Evolutionary conservation across 257 asterid species (phyloP).

Genomic region (Gentiana dahurica): DNA sequence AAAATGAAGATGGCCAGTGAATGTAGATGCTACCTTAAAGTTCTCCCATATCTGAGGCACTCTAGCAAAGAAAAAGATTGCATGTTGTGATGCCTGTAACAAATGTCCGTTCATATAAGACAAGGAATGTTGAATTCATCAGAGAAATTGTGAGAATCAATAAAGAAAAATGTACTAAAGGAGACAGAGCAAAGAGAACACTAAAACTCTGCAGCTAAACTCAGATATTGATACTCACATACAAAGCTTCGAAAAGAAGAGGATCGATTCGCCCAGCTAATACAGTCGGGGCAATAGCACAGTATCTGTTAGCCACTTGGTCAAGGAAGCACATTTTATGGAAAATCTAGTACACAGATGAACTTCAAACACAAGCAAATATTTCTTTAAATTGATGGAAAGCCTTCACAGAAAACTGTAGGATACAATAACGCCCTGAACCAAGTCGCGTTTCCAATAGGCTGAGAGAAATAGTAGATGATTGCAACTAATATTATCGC

Average conservation of each 20-base stretch:
- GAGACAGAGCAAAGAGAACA: background rate
- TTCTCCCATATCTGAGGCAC: conserved; percentile 85
- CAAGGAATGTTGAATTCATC: background rate
- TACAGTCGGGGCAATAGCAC: conserved; percentile 83
- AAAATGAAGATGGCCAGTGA: background rate
- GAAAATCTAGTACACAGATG: background rate
- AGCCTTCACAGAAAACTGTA: conserved; percentile 6
- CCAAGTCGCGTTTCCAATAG: conserved; percentile 69
- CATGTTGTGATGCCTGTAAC: conserved; percentile 93
- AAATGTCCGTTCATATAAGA: conserved; percentile 6
- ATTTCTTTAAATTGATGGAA: background rate
- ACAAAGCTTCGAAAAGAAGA: conserved; percentile 85
- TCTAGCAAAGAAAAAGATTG: conserved; percentile 84
- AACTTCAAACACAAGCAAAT: too few species aligned
- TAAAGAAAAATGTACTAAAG: background rate
- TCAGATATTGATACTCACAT: conserved; percentile 44
- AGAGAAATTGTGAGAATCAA: background rate
- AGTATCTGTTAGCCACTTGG: conserved; percentile 42
- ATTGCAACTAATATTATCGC: conserved; percentile 69
- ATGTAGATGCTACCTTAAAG: conserved; percentile 42
- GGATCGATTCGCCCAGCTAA: conserved; percentile 93
- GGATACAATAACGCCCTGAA: conserved; percentile 78
- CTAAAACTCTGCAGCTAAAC: conserved; percentile 1
- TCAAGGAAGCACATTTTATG: conserved; percentile 5
- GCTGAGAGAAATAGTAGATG: conserved; percentile 87